Evolutionary conservation across 2,329 filamentous ascomycete species (phyloP), one percentile per base, ranked within the genome.

Genomic region (Rhynchosporium agropyri): DNA sequence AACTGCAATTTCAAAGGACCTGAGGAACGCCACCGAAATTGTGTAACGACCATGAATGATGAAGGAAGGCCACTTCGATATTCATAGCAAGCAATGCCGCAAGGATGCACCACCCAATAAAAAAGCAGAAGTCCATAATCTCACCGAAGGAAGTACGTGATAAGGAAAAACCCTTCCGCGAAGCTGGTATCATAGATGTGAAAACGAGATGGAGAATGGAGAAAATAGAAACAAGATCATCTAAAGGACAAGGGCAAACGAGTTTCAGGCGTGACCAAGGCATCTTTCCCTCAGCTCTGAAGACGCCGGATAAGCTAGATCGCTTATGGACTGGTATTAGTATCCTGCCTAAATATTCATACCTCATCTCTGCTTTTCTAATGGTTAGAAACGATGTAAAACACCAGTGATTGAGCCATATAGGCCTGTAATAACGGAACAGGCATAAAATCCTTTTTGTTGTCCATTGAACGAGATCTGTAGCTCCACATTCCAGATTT

Each of bases 231-330:
- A 13, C 33, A 58, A 28, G 26, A 29, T 40, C 29, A 54, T 42
- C 20, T 7, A n/a, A 57, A 42, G 9, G 20, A 59, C 61, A 20
- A 49, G 57, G 61, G 49, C 38, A 50, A 29, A 36, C 36, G 40
- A 26, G 43, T 33, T 48, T 40, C 45, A 60, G 56, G 58, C 55
- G 29, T 54, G 53, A 58, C 36, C 42, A 55, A 64, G 62, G 62
- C 62, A 64, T 36, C 29, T 36, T 28, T 57, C 15, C 55, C 60
- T 64, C 62, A 66, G 64, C 64, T 46, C 62, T 53, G 28, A 31
- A 45, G 45, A 31, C 26, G 13, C 20, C 20, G 20, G 43, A 60
- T 42, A 43, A 43, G 45, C 56, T 60, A 63, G 50, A 56, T n/a
- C 50, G 31, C 15, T 51, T 61, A 4, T 29, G 46, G 38, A 55